Evolutionary conservation across 1,284 basidiomycete genomes (phyloP), one percentile per base, ranked within the genome.

Genomic region (Sporisorium graminicola): DNA sequence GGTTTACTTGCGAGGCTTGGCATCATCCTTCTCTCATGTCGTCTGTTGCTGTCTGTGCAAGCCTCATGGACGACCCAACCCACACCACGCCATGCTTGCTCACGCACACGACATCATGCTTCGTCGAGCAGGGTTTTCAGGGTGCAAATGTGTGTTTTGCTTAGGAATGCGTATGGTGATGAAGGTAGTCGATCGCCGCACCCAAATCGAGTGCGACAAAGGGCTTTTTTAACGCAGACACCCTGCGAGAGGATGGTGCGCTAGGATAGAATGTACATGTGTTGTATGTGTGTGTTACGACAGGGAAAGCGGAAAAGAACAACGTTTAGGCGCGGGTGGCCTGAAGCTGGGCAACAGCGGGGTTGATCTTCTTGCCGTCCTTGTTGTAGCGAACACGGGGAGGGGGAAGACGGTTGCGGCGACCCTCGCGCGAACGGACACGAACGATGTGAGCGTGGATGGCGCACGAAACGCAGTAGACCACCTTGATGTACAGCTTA

Each of bases 401-500:
- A 80, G 96, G 96, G 77, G 96, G 97, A 2, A 77, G 61, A 77
- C 83, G 83, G 79, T 71, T 82, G 60, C 83, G 79, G 49, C 84
- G 82, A 50, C 83, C 82, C 68, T 80, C 82, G 60, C 80, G 77
- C 55, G 82, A 84, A 43, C 84, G 81, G 12, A 85, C 84, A 74
- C 84, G 82, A 40, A 85, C 84, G 52, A 84, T 92, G 88, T 99
- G 96, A 84, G 95, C 95, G 90, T 99, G 96, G 87, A 99, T 98
- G 51, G 96, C 96, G 87, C 97, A 99, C 67, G 95, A 98, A 74
- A 99, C 93, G 88, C 96, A 99, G 91, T 99, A 99, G 61, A 91
- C 92, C 82, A 99, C 93, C 92, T 98, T 98, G 90, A 98, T 93
- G 91, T 99, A 99, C 79, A 99, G 89, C 89, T 99, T 99, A 74